These are phyloP conservation scores for Parasitella parasitica DNA, from an alignment of 371 early-diverging fungal species.

Conservation along the genomic window DNA sequence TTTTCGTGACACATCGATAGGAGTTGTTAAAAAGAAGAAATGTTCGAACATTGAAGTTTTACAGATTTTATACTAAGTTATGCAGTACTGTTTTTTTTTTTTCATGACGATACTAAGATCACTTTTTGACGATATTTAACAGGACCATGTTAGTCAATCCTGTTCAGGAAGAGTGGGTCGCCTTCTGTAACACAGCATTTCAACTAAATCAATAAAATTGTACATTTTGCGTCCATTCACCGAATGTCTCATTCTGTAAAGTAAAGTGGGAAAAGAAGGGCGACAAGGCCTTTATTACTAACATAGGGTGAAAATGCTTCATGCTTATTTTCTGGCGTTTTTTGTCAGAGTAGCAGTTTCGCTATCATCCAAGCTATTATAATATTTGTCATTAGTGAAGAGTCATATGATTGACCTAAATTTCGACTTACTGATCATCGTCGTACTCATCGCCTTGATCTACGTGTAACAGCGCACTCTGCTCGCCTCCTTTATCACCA, in stretches of 20 bases:
- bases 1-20: background rate
- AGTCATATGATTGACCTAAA: too few species aligned
- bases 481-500: constrained; percentile 21
- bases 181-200: background rate
- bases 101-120: too few species aligned
- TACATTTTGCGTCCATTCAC: background rate
- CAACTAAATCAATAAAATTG: background rate
- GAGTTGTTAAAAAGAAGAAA: background rate
- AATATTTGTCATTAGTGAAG: too few species aligned
- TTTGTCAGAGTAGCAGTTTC: constrained; percentile 41
- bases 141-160: background rate
- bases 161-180: background rate
- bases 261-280: too few species aligned
- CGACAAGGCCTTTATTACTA: background rate
- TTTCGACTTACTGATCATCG: constrained; percentile 36
- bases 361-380: constrained; percentile 40
- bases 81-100: too few species aligned
- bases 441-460: constrained; percentile 33
- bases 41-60: background rate
- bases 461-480: constrained; percentile 30
- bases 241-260: background rate
- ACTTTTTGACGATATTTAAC: background rate
- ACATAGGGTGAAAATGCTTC: background rate
- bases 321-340: constrained; percentile 32
- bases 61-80: background rate